phyloP scores from a whole-genome alignment of 345 rosid genomes.

The Moricandia arvensis region DNA sequence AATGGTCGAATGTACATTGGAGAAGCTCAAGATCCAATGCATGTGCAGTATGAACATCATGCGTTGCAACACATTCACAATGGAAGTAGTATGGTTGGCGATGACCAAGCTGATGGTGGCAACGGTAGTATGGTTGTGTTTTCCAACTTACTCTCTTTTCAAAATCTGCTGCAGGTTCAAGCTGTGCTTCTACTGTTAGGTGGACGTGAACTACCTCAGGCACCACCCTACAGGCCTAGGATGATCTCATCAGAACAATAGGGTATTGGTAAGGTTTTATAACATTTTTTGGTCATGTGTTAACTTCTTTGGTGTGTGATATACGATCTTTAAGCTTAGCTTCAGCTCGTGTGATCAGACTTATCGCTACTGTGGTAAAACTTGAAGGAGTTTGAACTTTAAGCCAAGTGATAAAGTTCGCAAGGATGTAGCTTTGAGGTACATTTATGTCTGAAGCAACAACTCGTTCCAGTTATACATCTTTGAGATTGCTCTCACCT shows the following conservation, averaged over 20 bases:
- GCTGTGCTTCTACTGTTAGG: constrained; percentile 62
- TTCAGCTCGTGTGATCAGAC: not conserved
- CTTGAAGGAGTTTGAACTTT: too few relatives aligned
- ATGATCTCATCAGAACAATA: constrained; percentile 41
- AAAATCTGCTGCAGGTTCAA: too few relatives aligned
- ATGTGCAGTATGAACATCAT: constrained; percentile 47
- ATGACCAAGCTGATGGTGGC: constrained; percentile 43
- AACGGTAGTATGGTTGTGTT: too few relatives aligned
- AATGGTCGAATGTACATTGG: constrained; percentile 43
- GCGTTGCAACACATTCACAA: constrained; percentile 45
- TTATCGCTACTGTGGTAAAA: too few relatives aligned
- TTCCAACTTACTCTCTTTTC: too few relatives aligned
- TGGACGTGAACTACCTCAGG: constrained; percentile 53
- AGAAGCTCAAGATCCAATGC: constrained; percentile 47
- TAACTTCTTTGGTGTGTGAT: not conserved
- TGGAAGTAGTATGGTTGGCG: constrained; percentile 45
- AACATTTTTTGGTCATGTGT: too few relatives aligned
- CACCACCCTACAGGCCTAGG: constrained; percentile 35
- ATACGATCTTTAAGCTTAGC: not conserved
- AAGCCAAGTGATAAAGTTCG: too few relatives aligned
- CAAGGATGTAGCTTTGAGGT: constrained; percentile 69
- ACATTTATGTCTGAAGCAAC: not conserved
- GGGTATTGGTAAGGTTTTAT: constrained; percentile 30
- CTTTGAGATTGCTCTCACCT: not conserved
- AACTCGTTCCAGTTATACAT: not conserved